Evolutionary conservation across 805 yeast species (phyloP).

Genomic region (Sungouiozyma ichnusensis): DNA sequence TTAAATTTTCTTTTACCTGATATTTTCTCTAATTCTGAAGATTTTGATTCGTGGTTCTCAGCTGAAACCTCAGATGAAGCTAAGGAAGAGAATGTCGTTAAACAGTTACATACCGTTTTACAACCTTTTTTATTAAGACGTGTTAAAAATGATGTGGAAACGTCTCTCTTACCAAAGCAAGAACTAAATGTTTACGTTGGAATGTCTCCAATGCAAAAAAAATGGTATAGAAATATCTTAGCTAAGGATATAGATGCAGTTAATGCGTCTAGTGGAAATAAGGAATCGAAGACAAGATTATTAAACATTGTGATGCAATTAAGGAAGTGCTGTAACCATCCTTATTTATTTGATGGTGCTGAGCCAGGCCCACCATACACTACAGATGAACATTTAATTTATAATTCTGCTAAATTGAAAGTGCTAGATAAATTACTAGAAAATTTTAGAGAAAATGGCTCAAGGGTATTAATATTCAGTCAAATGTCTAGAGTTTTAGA

Average conservation of each 20-base stretch:
- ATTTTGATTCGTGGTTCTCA: constrained; percentile 69
- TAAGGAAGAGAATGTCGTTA: constrained; percentile 43
- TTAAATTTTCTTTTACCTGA: constrained; percentile 70
- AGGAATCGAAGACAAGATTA: constrained; percentile 65
- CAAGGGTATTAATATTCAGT: constrained; percentile 67
- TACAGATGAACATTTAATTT: constrained; percentile 73
- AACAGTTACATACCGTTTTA: constrained; percentile 64
- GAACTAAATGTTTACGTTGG: constrained; percentile 65
- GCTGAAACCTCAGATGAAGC: constrained; percentile 30
- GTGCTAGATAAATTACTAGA: constrained; percentile 58
- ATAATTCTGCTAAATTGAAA: constrained; percentile 60
- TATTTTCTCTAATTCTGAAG: constrained; percentile 60
- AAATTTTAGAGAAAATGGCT: constrained; percentile 55
- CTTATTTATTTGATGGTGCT: constrained; percentile 76
- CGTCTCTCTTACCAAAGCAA: constrained; percentile 61
- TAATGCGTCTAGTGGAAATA: constrained; percentile 67
- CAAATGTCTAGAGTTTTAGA: constrained; percentile 80
- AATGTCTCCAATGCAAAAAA: constrained; percentile 70
- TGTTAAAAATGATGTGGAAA: constrained; percentile 73
- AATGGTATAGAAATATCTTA: constrained; percentile 65
- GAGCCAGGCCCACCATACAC: constrained; percentile 87
- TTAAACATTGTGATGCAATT: constrained; percentile 77
- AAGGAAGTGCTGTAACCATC: constrained; percentile 79
- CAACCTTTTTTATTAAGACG: constrained; percentile 69
- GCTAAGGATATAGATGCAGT: constrained; percentile 81